These are phyloP conservation scores for Xylaria sp. DNA, from an alignment of 2,329 filamentous ascomycete genomes.

Conservation along the genomic window DNA sequence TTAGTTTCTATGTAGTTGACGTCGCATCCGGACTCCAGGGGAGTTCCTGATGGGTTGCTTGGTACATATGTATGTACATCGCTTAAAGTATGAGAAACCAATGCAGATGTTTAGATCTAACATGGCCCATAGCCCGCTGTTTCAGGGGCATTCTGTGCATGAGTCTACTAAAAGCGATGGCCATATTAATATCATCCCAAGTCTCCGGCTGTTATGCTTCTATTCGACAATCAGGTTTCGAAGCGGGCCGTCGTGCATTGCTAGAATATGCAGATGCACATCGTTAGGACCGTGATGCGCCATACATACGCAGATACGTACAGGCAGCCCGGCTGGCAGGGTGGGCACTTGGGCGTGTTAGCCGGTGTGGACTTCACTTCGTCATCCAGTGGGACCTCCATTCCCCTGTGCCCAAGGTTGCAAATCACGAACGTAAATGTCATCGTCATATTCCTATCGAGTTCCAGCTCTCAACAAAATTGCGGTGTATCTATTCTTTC, in stretches of 20 bases:
- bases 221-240: slow-evolving; percentile 12
- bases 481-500: slow-evolving; percentile 21
- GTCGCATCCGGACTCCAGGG: not conserved
- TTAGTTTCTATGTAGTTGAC: not conserved
- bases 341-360: not conserved
- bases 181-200: not conserved
- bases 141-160: too few relatives aligned
- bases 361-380: not conserved
- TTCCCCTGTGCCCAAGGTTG: not conserved
- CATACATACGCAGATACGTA: too few relatives aligned
- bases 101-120: not conserved
- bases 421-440: not conserved
- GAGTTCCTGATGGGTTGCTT: too few relatives aligned
- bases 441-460: slow-evolving; percentile 14
- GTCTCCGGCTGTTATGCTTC: not conserved
- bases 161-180: not conserved
- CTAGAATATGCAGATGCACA: slow-evolving; percentile 14
- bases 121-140: not conserved
- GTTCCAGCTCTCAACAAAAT: slow-evolving; percentile 7
- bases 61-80: not conserved
- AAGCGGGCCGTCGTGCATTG: slow-evolving; percentile 15
- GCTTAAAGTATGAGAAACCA: too few relatives aligned
- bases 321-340: too few relatives aligned
- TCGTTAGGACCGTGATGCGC: slow-evolving; percentile 4
- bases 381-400: not conserved